A percentile compares a stretch with the other conserved stretches of the same genome.
Conservation (phyloP, 306 rosid species). For the Phaseolus lunatus region DNA sequence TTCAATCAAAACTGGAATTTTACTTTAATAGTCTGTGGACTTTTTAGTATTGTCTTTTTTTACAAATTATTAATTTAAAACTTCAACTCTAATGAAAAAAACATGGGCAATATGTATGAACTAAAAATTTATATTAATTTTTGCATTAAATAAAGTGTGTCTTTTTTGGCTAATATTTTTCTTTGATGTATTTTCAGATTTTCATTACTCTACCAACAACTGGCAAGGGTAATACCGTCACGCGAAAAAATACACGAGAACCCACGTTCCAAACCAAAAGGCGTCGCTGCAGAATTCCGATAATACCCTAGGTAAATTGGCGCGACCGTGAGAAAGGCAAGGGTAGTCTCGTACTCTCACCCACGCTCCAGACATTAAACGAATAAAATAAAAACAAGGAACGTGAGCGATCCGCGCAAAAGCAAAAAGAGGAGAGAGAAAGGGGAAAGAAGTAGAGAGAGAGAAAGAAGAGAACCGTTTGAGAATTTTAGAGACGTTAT, state of each 20-base stretch:
- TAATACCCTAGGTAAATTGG: neutral
- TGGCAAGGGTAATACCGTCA: slow-evolving; percentile 60
- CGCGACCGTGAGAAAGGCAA: fast-evolving
- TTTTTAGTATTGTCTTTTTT: too few species aligned
- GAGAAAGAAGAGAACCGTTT: slow-evolving; percentile 52
- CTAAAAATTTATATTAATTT: too few species aligned
- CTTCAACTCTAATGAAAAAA: too few species aligned
- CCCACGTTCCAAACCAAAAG: slow-evolving; percentile 61
- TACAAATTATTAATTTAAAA: too few species aligned
- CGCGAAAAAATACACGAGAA: slow-evolving; percentile 5
- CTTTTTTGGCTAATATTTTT: neutral
- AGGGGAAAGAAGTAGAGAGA: slow-evolving; percentile 12
- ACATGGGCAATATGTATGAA: too few species aligned
- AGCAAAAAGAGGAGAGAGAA: slow-evolving; percentile 47
- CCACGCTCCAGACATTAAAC: neutral
- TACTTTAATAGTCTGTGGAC: too few species aligned
- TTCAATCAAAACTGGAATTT: too few species aligned
- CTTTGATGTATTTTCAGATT: neutral
- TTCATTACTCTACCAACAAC: slow-evolving; percentile 3
- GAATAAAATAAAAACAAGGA: slow-evolving; percentile 46
- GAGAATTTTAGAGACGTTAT: slow-evolving; percentile 69
- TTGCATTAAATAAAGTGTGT: neutral
- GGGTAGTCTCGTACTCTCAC: slow-evolving; percentile 44
- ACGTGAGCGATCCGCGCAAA: slow-evolving; percentile 63
- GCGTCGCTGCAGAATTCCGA: neutral